Evolutionary conservation across 768 basidiomycete species (phyloP), one percentile per base, ranked within the genome.

Genomic region (Leccinellum rugosiceps): DNA sequence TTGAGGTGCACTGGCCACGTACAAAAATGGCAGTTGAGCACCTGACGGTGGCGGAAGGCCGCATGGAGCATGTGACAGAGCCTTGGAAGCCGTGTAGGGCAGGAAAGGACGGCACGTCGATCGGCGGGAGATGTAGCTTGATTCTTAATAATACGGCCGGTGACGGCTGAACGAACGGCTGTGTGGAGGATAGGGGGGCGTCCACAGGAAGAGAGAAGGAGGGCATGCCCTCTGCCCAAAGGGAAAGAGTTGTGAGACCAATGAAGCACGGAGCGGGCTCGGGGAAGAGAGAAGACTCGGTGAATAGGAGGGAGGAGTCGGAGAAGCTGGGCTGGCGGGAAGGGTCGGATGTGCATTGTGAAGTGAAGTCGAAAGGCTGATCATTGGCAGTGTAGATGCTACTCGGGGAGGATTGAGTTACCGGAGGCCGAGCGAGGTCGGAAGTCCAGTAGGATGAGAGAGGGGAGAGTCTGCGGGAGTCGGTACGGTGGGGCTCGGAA

Each of bases 181-280:
- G 68, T 53, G 76, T 58, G 21, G 78, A 72, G 47, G 78, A 75
- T 47, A 74, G 60, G 47, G 86, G 71, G 21, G 78, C 74, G 67
- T 86, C 86, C 55, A 87, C 74, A 58, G 84, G 81, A 68, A 88
- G 75, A 30, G 77, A 73, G 54, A 84, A 78, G 17, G 84, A 78
- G n/a, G 78, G 72, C 84, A 89, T 87, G 57, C 87, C 86, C 62
- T 87, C 85, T 23, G 88, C 83, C 66, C 78, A 79, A 17, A 90
- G 75, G 41, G 77, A 79, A 55, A 89, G 68, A 47, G 41, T 48
- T 14, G 72, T 71, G 46, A 78, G 57, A 41, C 74, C 77, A 53
- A 64, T 56, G 26, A 68, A 70, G 58, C 59, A 71, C 69, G 68
- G 76, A 66, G 63, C 68, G 68, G 73, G 55, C 38, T 74, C 58